Conservation (phyloP, 345 rosid species). For the Citrus hindsii region DNA sequence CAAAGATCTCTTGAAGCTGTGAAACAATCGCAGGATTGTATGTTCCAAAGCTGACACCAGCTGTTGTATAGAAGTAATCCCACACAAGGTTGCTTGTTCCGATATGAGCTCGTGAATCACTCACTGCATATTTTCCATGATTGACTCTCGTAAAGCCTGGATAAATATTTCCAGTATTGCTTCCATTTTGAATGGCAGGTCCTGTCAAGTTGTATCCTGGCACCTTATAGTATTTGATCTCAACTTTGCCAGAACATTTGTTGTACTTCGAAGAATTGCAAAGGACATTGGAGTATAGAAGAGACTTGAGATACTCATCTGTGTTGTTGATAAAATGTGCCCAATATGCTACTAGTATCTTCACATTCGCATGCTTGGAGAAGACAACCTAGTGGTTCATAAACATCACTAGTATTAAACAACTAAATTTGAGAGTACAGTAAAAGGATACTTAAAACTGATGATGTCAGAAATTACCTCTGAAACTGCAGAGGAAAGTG, state of each 20-base stretch:
- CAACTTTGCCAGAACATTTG: slow-evolving; percentile 64
- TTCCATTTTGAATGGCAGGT: slow-evolving; percentile 47
- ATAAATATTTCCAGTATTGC: slow-evolving; percentile 54
- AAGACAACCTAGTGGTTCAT: slow-evolving; percentile 52
- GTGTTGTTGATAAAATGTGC: slow-evolving; percentile 61
- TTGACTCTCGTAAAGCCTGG: slow-evolving; percentile 71
- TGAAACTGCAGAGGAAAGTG: slow-evolving; percentile 69
- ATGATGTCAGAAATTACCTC: slow-evolving; percentile 46
- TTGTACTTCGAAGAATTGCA: slow-evolving; percentile 64
- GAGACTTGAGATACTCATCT: slow-evolving; percentile 61
- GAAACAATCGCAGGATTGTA: slow-evolving; percentile 53
- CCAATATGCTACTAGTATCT: slow-evolving; percentile 77
- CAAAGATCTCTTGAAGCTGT: slow-evolving; percentile 73
- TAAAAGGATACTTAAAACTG: not conserved
- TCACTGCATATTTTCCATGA: slow-evolving; percentile 79
- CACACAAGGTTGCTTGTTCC: slow-evolving; percentile 81
- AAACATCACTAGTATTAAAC: not conserved
- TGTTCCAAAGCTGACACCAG: slow-evolving; percentile 82
- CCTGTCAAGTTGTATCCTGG: slow-evolving; percentile 84
- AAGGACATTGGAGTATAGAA: slow-evolving; percentile 67
- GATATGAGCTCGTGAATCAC: slow-evolving; percentile 66
- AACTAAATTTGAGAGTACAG: not conserved
- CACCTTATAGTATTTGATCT: slow-evolving; percentile 70
- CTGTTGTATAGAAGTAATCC: slow-evolving; percentile 86
- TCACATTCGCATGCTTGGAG: slow-evolving; percentile 79